Conservation (phyloP, 805 yeast species). For the Candida tibetensis region DNA sequence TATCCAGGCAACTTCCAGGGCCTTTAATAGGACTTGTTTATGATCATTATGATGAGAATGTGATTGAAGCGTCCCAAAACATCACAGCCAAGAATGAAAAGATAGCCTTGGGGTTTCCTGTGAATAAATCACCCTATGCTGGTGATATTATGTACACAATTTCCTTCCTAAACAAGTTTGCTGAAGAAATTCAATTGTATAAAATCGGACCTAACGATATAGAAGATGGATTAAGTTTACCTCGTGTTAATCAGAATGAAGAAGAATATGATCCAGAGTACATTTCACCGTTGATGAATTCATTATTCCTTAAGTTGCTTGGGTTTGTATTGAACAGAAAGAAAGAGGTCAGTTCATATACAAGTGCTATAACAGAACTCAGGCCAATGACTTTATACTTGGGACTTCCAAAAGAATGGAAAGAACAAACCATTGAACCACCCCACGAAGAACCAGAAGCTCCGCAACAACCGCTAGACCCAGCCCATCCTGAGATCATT, state of each 20-base stretch:
- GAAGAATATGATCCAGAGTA: constrained; percentile 6
- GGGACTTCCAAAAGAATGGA: constrained; percentile 43
- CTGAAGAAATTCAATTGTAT: constrained; percentile 19
- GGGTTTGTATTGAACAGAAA: constrained; percentile 38
- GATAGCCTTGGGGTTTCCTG: constrained; percentile 37
- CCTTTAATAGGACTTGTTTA: constrained; percentile 36
- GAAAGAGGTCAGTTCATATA: constrained; percentile 20
- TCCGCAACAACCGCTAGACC: constrained; percentile 21
- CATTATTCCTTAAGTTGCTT: constrained; percentile 29
- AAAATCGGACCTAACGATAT: constrained; percentile 37
- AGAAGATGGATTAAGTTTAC: constrained; percentile 34
- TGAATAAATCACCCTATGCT: constrained; percentile 24
- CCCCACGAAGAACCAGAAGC: constrained; percentile 6
- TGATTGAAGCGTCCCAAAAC: constrained; percentile 17
- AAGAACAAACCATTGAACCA: constrained; percentile 15
- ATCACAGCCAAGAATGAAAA: constrained; percentile 17
- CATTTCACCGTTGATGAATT: constrained; percentile 32
- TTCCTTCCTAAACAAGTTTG: constrained; percentile 31
- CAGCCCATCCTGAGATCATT: constrained; percentile 19
- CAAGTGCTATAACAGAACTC: constrained; percentile 33
- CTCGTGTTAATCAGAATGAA: constrained; percentile 3
- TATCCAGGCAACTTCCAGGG: constrained; percentile 37
- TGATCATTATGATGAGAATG: constrained; percentile 38
- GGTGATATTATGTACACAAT: constrained; percentile 33
- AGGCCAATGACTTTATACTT: constrained; percentile 22